A percentile compares a stretch with the other conserved stretches of the same genome.
Evolutionary conservation across 169 alveolate genomes (phyloP).

Genomic region (Plasmodium coatneyi): DNA sequence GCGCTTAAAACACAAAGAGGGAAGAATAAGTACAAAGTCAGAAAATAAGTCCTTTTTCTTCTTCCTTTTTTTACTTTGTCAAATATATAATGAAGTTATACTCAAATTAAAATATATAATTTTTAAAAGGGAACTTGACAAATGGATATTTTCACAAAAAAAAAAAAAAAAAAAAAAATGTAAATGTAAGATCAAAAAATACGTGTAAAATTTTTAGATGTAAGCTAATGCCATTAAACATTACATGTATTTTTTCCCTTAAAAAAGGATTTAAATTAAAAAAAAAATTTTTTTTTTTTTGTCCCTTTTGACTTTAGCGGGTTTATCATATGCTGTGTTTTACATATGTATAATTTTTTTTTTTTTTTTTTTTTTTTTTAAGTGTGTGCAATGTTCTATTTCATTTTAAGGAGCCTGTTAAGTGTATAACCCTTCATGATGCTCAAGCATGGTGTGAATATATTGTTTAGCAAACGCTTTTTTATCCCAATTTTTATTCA

Average conservation of each 20-base stretch:
- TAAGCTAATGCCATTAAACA: conserved; percentile 30
- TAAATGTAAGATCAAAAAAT: conserved; percentile 21
- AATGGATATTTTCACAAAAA: conserved; percentile 9
- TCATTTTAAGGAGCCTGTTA: background rate
- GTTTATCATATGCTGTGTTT: background rate
- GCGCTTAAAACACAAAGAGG: conserved; percentile 24
- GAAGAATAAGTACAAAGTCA: conserved; percentile 34
- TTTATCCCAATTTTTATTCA: background rate
- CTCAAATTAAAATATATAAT: conserved; percentile 7
- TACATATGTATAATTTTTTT: conserved; percentile 3
- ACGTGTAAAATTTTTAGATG: conserved; percentile 50
- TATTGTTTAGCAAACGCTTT: background rate
- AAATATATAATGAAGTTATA: conserved; percentile 10
- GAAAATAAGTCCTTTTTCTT: conserved; percentile 1
- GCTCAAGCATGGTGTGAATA: background rate
- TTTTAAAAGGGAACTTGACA: background rate
- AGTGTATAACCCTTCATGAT: background rate
- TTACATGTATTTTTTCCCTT: conserved; percentile 26
- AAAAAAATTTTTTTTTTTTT: background rate
- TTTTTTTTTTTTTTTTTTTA: conserved; percentile 11
- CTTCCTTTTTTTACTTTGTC: background rate
- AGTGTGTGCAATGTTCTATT: conserved; percentile 10
- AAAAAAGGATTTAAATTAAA: conserved; percentile 8
- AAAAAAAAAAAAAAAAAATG: background rate
- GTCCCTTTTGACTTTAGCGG: background rate